A percentile compares a stretch with the other conserved stretches of the same genome.
These are phyloP conservation scores for Nitzschia sp. DNA, from an alignment of 108 stramenopile genomes.

Conservation along the genomic window DNA sequence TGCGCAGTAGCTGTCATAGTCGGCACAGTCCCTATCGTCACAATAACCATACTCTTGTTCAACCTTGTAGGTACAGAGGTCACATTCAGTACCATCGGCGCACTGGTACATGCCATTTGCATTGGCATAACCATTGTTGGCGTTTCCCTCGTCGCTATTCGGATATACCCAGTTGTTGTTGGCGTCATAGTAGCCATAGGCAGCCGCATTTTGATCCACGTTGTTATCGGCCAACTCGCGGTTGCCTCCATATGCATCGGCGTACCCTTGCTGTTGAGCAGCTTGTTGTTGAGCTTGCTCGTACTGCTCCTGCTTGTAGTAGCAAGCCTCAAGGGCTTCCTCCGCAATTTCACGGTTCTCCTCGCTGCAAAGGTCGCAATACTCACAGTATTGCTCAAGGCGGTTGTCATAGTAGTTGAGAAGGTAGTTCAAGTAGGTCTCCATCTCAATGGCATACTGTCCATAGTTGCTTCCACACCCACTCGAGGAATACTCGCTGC, in stretches of 20 bases:
- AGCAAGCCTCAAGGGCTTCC: slow-evolving; percentile 10
- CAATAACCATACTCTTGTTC: slow-evolving; percentile 23
- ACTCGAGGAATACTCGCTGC: slow-evolving; percentile 47
- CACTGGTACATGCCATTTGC: slow-evolving; percentile 4
- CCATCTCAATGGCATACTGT: slow-evolving; percentile 81
- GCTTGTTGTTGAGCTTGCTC: slow-evolving; percentile 14
- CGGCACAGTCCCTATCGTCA: slow-evolving; percentile 32
- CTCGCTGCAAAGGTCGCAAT: slow-evolving; percentile 54
- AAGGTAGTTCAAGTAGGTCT: slow-evolving; percentile 61
- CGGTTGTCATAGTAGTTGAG: slow-evolving; percentile 52
- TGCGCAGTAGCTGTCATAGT: slow-evolving; percentile 38
- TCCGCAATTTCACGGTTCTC: slow-evolving; percentile 12
- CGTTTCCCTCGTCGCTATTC: slow-evolving; percentile 12
- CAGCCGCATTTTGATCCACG: not conserved
- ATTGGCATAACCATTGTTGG: slow-evolving; percentile 1
- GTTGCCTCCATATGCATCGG: slow-evolving; percentile 11
- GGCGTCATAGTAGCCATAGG: slow-evolving; percentile 27
- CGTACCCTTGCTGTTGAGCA: slow-evolving; percentile 11
- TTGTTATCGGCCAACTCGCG: slow-evolving; percentile 24
- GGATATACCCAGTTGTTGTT: slow-evolving; percentile 16
- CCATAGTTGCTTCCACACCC: slow-evolving; percentile 82
- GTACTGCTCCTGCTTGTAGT: slow-evolving; percentile 18
- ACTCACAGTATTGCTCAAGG: slow-evolving; percentile 73
- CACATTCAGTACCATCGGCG: slow-evolving; percentile 24
- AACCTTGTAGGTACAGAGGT: slow-evolving; percentile 20